phyloP scores from a whole-genome alignment of 108 stramenopile genomes.

The Skeletonema potamos region DNA sequence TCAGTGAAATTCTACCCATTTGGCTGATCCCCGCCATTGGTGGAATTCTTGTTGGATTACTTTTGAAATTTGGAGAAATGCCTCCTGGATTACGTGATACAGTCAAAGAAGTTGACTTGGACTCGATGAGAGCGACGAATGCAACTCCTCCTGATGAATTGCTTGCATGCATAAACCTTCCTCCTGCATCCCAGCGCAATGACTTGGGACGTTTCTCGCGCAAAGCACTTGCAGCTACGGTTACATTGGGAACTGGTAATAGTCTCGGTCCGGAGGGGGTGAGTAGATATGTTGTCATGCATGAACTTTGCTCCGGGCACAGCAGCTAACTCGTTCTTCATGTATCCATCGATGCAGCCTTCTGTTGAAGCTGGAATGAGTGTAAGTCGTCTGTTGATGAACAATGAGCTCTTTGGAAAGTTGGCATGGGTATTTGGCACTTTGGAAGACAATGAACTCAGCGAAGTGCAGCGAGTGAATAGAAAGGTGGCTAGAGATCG shows the following conservation, averaged over 20 bases:
- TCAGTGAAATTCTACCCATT: conserved; percentile 26
- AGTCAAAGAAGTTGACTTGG: conserved; percentile 68
- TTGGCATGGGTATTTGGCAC: conserved; percentile 34
- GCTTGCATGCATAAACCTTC: conserved; percentile 25
- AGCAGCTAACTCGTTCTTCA: neutral
- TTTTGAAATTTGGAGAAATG: conserved; percentile 55
- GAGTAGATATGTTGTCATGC: neutral
- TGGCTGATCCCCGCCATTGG: conserved; percentile 65
- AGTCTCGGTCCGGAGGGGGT: conserved; percentile 88
- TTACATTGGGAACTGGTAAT: conserved; percentile 88
- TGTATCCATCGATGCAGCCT: conserved; percentile 24
- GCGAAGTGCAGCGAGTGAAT: conserved; percentile 30
- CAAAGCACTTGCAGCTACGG: conserved; percentile 76
- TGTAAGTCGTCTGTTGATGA: conserved; percentile 60
- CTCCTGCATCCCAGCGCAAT: conserved; percentile 35
- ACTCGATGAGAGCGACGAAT: conserved; percentile 42
- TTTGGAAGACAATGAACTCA: conserved; percentile 35
- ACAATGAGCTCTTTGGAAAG: conserved; percentile 26
- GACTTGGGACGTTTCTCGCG: conserved; percentile 55
- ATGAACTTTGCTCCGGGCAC: neutral
- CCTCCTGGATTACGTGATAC: conserved; percentile 70
- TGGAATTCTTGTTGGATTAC: conserved; percentile 52
- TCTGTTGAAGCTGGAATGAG: conserved; percentile 83
- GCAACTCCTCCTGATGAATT: conserved; percentile 25
- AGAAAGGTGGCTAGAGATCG: conserved; percentile 54